Base-by-base conservation (phyloP, 495 filamentous ascomycete species). In the Penicillium malachiteum region DNA sequence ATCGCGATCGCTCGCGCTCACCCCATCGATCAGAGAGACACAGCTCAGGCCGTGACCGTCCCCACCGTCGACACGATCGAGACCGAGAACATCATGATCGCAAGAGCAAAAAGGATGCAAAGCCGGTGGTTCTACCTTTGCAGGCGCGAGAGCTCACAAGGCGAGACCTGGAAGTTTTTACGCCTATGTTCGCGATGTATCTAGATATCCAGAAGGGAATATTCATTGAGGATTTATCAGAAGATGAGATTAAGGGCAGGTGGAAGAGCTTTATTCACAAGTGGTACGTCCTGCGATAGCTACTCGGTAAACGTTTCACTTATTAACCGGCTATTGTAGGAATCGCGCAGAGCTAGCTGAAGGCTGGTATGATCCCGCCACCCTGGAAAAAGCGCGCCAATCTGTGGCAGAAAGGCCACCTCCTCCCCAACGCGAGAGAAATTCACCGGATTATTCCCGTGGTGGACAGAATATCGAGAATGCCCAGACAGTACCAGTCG, bases 241-340 rank as follows among this genome's bases (percentile, higher is more conserved):
- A 87, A 50, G 74, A 81, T 12, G 93, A 97, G 64, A 66, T 84
- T 0, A 85, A 81, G 44, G 94, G 93, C 1, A 75, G 94, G 38
- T 98, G 92, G 91, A 96, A 96, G 75, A 93, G 92, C 67, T 98
- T 97, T 65, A 68, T 91, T 12, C 73, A 81, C 3, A 93, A 92
- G 79, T 98, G 94, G 94, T 90, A 82, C 67, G 77, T 61, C 17
- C 17, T n/a, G 12, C 12, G 5, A 35, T 38, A 9, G n/a, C 35
- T 21, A 31, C 16, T 13, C 42, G 10, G 52, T 49, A 49, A 8
- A 39, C 8, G 14, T 14, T 32, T 16, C 17, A 10, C 2, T 5
- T 44, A 26, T 16, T 43, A n/a, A 16, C 30, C 1, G 6, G 46
- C 4, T 44, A 26, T 54, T 17, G 33, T 49, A 91, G 88, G 88